A percentile compares a stretch with the other conserved stretches of the same genome.
Evolutionary conservation across 2,329 filamentous ascomycete species (phyloP).

Genomic region (Ophiostoma australiae): DNA sequence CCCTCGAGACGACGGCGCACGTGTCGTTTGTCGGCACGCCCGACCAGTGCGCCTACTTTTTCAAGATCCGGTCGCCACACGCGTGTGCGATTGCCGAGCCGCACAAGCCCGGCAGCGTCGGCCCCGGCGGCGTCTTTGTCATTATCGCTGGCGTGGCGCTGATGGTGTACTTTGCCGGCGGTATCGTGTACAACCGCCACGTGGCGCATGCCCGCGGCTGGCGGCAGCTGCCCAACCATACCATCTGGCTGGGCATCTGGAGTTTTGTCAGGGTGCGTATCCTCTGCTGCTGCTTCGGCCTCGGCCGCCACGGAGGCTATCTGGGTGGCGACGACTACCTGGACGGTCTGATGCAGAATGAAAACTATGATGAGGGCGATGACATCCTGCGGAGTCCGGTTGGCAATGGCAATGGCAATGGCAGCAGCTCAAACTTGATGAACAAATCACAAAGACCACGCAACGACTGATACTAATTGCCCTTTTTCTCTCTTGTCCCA

Average conservation of each 20-base stretch:
- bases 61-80: conserved; percentile 80
- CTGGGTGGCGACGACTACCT: conserved; percentile 9
- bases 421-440: background rate
- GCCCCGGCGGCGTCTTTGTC: conserved; percentile 74
- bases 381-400: conserved; percentile 1
- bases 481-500: conserved; percentile 16
- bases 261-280: conserved; percentile 71
- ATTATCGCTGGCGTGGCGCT: conserved; percentile 75
- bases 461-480: conserved; percentile 28
- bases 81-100: conserved; percentile 68
- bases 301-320: conserved; percentile 4
- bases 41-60: conserved; percentile 92
- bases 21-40: conserved; percentile 83
- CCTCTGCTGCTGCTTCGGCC: conserved; percentile 20
- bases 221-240: conserved; percentile 92
- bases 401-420: background rate
- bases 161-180: conserved; percentile 83
- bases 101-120: conserved; percentile 65
- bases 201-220: conserved; percentile 92
- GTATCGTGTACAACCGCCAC: conserved; percentile 91
- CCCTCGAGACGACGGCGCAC: conserved; percentile 60
- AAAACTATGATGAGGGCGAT: conserved; percentile 12
- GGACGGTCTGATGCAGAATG: conserved; percentile 6
- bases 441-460: conserved; percentile 16
- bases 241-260: conserved; percentile 83